Conservation (phyloP, 495 filamentous ascomycete genomes). For the Neurospora sp. region DNA sequence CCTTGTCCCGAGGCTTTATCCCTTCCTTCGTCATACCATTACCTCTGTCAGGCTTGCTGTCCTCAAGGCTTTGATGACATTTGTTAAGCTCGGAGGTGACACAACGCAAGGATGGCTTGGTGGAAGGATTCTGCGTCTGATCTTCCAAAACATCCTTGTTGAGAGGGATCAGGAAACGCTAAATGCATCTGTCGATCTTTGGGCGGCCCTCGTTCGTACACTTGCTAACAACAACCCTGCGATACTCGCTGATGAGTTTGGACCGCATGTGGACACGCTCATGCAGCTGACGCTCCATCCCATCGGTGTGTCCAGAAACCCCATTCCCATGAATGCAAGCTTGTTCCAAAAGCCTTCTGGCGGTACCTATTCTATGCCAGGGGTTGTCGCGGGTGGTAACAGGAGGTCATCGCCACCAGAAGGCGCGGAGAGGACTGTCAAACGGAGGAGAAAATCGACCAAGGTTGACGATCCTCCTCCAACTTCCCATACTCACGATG, state of each 20-base stretch:
- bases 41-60: constrained; percentile 90
- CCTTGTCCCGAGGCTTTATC: constrained; percentile 87
- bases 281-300: constrained; percentile 75
- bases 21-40: constrained; percentile 94
- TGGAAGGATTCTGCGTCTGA: constrained; percentile 75
- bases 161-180: constrained; percentile 73
- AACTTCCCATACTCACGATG: constrained; percentile 65
- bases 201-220: constrained; percentile 63
- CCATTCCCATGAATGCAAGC: constrained; percentile 77
- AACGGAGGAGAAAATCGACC: constrained; percentile 72
- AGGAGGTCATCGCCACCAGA: constrained; percentile 55
- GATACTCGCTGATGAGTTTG: constrained; percentile 54
- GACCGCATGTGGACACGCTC: constrained; percentile 61
- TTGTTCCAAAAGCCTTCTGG: constrained; percentile 95
- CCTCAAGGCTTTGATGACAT: constrained; percentile 83
- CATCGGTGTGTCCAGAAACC: constrained; percentile 81
- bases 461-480: constrained; percentile 64
- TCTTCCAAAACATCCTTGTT: constrained; percentile 91
- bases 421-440: constrained; percentile 38
- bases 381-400: constrained; percentile 32
- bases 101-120: constrained; percentile 86
- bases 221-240: constrained; percentile 49
- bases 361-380: constrained; percentile 53
- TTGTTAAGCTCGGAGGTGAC: constrained; percentile 72
- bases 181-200: constrained; percentile 74